These are phyloP conservation scores for Endotrypanum monterogeii DNA, from an alignment of 208 protist genomes.

Conservation along the genomic window DNA sequence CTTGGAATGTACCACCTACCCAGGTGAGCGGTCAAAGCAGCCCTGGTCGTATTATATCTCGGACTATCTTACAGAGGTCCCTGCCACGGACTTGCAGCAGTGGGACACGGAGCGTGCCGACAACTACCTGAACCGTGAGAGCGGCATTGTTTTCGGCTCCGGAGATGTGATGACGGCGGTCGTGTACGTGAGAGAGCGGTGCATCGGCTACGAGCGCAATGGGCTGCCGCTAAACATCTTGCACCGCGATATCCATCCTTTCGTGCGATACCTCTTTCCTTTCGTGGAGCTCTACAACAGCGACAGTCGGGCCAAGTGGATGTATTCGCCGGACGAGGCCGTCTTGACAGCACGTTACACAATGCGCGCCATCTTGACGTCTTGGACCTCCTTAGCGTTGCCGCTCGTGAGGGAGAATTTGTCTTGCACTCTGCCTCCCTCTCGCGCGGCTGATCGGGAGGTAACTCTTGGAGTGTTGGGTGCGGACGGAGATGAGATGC, in stretches of 20 bases:
- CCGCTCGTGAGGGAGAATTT: conserved; percentile 39
- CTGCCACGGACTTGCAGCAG: conserved; percentile 45
- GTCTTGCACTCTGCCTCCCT: not conserved
- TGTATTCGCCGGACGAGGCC: conserved; percentile 66
- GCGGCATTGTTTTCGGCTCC: conserved; percentile 77
- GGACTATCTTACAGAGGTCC: conserved; percentile 60
- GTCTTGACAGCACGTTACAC: conserved; percentile 58
- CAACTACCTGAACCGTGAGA: conserved; percentile 70
- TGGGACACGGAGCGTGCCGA: conserved; percentile 31
- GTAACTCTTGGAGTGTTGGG: conserved; percentile 67
- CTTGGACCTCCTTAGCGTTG: conserved; percentile 50
- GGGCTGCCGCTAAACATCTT: conserved; percentile 71
- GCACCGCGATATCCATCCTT: conserved; percentile 52
- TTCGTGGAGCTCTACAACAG: conserved; percentile 86
- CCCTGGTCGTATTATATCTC: conserved; percentile 58
- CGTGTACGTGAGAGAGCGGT: conserved; percentile 56
- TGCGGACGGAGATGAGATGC: conserved; percentile 76
- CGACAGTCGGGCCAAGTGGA: conserved; percentile 73
- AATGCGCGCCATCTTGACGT: conserved; percentile 70
- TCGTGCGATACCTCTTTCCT: conserved; percentile 66
- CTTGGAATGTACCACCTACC: conserved; percentile 37
- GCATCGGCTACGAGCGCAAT: conserved; percentile 81
- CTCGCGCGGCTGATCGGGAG: conserved; percentile 8
- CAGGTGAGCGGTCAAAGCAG: conserved; percentile 52
- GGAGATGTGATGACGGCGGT: conserved; percentile 86